Evolutionary conservation across 441 rosid species (phyloP).

Genomic region (Erysimum cheiri): DNA sequence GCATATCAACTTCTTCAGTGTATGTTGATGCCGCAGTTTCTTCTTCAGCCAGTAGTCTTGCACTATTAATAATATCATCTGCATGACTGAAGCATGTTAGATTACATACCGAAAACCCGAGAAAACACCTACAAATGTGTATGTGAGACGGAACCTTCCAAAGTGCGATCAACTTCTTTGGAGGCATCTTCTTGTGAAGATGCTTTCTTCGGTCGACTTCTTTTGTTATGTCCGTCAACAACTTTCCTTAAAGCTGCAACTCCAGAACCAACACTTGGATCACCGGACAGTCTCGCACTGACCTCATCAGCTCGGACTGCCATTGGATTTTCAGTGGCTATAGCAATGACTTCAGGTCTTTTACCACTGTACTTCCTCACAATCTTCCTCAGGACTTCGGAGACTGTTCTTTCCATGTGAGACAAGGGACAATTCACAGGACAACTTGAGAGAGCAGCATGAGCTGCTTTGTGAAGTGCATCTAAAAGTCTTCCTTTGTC

Average conservation of each 20-base stretch:
- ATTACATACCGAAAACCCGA: not conserved
- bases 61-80: constrained; percentile 53
- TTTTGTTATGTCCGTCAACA: constrained; percentile 52
- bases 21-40: constrained; percentile 50
- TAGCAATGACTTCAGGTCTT: constrained; percentile 90
- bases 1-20: constrained; percentile 33
- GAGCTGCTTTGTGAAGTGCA: constrained; percentile 91
- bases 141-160: constrained; percentile 39
- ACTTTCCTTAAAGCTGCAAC: constrained; percentile 61
- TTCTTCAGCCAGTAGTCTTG: constrained; percentile 54
- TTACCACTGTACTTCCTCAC: constrained; percentile 94
- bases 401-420: constrained; percentile 89
- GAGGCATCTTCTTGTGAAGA: constrained; percentile 40
- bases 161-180: constrained; percentile 44
- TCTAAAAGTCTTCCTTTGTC: constrained; percentile 95
- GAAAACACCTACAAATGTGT: constrained; percentile 3
- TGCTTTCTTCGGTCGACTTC: constrained; percentile 44
- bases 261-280: constrained; percentile 60
- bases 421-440: constrained; percentile 85
- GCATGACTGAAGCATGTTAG: constrained; percentile 35
- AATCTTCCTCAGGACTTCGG: constrained; percentile 86
- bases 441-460: constrained; percentile 90
- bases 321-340: constrained; percentile 81
- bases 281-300: constrained; percentile 65
- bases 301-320: constrained; percentile 81